A percentile compares a stretch with the other conserved stretches of the same genome.
phyloP scores from a whole-genome alignment of 495 filamentous ascomycete genomes.

The Podospora tetraspora region DNA sequence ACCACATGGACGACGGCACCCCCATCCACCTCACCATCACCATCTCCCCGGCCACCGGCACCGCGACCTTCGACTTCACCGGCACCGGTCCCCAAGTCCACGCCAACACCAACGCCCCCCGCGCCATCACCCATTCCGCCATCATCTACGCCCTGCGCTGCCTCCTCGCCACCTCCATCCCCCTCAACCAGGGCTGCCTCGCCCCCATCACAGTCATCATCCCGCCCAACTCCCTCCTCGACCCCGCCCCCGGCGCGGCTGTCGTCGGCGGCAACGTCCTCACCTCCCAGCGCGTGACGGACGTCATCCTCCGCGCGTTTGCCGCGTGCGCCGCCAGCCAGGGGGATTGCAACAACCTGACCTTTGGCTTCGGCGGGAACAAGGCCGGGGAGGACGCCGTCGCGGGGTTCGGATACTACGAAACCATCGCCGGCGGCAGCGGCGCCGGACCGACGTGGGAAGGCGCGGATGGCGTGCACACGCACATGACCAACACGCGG shows the following conservation, averaged over 20 bases:
- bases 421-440: slow-evolving; percentile 90
- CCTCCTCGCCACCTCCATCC: slow-evolving; percentile 89
- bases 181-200: slow-evolving; percentile 93
- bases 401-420: slow-evolving; percentile 92
- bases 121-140: slow-evolving; percentile 89
- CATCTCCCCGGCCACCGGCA: slow-evolving; percentile 76
- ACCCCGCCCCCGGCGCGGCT: slow-evolving; percentile 79
- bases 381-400: slow-evolving; percentile 55
- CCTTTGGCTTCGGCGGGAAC: slow-evolving; percentile 78
- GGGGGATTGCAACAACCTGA: slow-evolving; percentile 89
- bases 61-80: slow-evolving; percentile 84
- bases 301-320: slow-evolving; percentile 91
- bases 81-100: slow-evolving; percentile 93
- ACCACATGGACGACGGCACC: slow-evolving; percentile 92
- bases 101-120: slow-evolving; percentile 89
- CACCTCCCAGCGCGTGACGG: slow-evolving; percentile 84
- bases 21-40: slow-evolving; percentile 79
- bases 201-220: slow-evolving; percentile 82
- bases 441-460: slow-evolving; percentile 86
- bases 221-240: slow-evolving; percentile 75
- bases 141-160: slow-evolving; percentile 96
- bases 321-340: slow-evolving; percentile 84
- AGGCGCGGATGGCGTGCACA: slow-evolving; percentile 85
- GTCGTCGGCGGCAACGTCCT: slow-evolving; percentile 96
- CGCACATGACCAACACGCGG: slow-evolving; percentile 98